These are phyloP conservation scores for Ogataea allantospora DNA, from an alignment of 805 yeast species.

Conservation along the genomic window DNA sequence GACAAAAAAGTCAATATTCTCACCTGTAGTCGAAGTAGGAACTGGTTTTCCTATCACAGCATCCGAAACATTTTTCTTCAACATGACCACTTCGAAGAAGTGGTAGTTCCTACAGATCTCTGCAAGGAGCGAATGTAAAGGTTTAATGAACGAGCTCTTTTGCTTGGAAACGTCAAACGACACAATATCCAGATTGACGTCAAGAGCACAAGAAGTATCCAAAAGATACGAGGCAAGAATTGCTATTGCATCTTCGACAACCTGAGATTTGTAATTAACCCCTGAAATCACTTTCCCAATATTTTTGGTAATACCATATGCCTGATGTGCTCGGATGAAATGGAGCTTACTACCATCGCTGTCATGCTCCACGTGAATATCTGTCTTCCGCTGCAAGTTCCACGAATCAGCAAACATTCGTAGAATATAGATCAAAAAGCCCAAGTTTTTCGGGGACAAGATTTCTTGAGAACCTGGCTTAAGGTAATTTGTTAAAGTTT, in stretches of 20 bases:
- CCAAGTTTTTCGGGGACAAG: conserved; percentile 28
- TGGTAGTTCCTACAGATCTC: conserved; percentile 38
- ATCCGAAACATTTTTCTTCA: conserved; percentile 14
- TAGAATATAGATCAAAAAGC: conserved; percentile 45
- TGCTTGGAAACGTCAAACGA: conserved; percentile 41
- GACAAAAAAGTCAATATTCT: conserved; percentile 37
- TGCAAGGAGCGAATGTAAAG: conserved; percentile 57
- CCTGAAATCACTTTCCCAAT: conserved; percentile 29
- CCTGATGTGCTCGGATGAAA: conserved; percentile 35
- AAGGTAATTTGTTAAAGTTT: conserved; percentile 26
- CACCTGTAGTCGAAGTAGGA: conserved; percentile 15
- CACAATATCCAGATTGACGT: conserved; percentile 32
- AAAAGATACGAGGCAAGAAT: conserved; percentile 35
- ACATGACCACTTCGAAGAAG: conserved; percentile 20
- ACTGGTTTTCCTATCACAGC: conserved; percentile 10
- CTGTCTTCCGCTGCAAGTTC: conserved; percentile 55
- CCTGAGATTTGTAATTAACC: conserved; percentile 15
- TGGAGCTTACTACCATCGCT: conserved; percentile 49
- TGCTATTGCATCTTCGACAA: conserved; percentile 36
- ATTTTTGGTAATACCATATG: conserved; percentile 24
- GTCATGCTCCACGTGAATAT: conserved; percentile 68
- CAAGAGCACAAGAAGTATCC: conserved; percentile 26
- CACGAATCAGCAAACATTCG: conserved; percentile 58
- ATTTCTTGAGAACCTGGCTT: conserved; percentile 25
- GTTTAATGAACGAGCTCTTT: conserved; percentile 57